Evolutionary conservation across 1,139 yeast species (phyloP).

Genomic region (Entelexis paramagnoliae): DNA sequence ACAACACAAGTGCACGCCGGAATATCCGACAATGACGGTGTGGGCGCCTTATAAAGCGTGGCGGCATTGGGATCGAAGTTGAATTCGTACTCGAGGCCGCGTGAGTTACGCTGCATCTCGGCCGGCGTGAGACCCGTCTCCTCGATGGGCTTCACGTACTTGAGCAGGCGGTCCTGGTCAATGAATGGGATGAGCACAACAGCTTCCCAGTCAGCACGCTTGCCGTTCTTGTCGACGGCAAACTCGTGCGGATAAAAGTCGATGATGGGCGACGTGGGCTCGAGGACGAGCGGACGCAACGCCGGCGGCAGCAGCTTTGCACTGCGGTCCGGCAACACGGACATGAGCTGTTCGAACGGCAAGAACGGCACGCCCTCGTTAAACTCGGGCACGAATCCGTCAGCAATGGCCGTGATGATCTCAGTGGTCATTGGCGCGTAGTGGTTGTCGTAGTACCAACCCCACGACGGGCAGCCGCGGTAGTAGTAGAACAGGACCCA

Average conservation of each 20-base stretch:
- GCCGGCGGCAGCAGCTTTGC: conserved; percentile 65
- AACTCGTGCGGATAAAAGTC: conserved; percentile 90
- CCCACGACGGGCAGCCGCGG: conserved; percentile 98
- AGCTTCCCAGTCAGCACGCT: conserved; percentile 96
- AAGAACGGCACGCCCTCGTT: conserved; percentile 68
- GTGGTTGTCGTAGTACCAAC: conserved; percentile 93
- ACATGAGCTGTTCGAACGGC: conserved; percentile 97
- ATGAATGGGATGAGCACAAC: conserved; percentile 92
- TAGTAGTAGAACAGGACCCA: conserved; percentile 92
- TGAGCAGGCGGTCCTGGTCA: conserved; percentile 64
- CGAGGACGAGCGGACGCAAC: conserved; percentile 80
- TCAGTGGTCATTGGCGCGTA: conserved; percentile 97
- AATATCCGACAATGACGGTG: conserved; percentile 54
- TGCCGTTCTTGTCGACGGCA: conserved; percentile 84
- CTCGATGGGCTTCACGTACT: conserved; percentile 58
- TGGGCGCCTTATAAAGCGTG: conserved; percentile 63
- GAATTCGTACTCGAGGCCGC: conserved; percentile 61
- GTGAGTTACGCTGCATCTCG: conserved; percentile 61
- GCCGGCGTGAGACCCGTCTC: conserved; percentile 46
- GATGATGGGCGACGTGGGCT: conserved; percentile 71
- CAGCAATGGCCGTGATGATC: conserved; percentile 41
- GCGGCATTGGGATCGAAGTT: conserved; percentile 68
- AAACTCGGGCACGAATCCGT: conserved; percentile 51
- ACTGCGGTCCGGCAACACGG: conserved; percentile 92
- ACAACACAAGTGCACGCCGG: conserved; percentile 38